These are phyloP conservation scores for Rhododendron ovatum DNA, from an alignment of 148 eudicot genomes.

Conservation along the genomic window DNA sequence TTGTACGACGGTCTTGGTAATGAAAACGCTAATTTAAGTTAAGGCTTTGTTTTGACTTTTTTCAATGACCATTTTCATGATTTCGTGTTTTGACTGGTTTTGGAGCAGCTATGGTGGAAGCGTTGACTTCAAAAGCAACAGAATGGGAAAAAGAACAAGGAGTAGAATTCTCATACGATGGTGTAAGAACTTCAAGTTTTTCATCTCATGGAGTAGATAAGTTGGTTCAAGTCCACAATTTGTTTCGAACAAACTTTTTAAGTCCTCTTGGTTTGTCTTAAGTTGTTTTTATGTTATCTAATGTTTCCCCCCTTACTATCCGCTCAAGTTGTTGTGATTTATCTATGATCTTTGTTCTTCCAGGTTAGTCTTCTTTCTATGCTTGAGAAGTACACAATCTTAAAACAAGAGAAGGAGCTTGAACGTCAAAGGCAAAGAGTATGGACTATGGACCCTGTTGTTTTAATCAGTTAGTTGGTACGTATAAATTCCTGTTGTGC, in stretches of 20 bases:
- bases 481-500: neutral
- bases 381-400: conserved; percentile 59
- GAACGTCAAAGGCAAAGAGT: conserved; percentile 75
- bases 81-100: conserved; percentile 11
- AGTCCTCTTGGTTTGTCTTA: neutral
- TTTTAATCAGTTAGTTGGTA: neutral
- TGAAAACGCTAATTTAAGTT: neutral
- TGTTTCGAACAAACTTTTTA: neutral
- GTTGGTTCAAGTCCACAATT: neutral
- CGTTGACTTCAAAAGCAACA: conserved; percentile 42
- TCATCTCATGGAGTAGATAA: neutral
- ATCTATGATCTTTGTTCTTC: neutral
- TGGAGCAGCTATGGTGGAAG: conserved; percentile 67
- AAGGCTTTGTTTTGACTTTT: neutral
- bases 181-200: conserved; percentile 34
- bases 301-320: neutral
- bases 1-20: neutral
- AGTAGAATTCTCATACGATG: conserved; percentile 62
- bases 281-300: neutral
- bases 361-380: conserved; percentile 61
- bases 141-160: conserved; percentile 68
- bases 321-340: neutral
- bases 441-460: conserved; percentile 21
- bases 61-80: neutral
- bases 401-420: conserved; percentile 67